A percentile compares a stretch with the other conserved stretches of the same genome.
Conservation (phyloP, 208 protist species). For the Plasmodiophora brassicae region DNA sequence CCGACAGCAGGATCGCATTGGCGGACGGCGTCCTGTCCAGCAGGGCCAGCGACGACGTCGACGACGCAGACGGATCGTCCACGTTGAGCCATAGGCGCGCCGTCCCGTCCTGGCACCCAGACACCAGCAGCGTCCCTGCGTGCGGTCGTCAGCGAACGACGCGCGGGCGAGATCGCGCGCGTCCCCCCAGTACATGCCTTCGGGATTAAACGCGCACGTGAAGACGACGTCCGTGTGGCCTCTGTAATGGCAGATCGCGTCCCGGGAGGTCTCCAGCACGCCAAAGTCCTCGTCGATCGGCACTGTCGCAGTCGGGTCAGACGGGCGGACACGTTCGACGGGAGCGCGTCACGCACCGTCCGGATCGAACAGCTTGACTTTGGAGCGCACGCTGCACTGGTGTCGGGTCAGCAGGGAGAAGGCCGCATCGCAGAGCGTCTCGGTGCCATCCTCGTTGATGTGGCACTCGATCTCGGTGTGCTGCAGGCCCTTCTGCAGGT, state of each 20-base stretch:
- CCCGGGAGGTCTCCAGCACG: not conserved
- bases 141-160: not conserved
- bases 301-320: not conserved
- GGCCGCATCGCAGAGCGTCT: conserved; percentile 49
- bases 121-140: not conserved
- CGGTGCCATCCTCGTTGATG: conserved; percentile 59
- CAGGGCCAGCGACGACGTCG: not conserved
- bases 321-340: not conserved
- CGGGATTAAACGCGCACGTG: not conserved
- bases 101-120: conserved; percentile 26
- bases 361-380: conserved; percentile 36
- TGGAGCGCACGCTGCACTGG: conserved; percentile 50
- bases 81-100: conserved; percentile 33
- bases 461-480: conserved; percentile 74
- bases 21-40: not conserved
- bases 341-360: conserved; percentile 10
- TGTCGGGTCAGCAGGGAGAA: conserved; percentile 55
- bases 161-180: not conserved
- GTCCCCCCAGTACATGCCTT: not conserved
- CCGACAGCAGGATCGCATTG: not conserved
- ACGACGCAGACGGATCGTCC: not conserved
- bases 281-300: not conserved
- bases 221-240: not conserved
- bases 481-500: conserved; percentile 78
- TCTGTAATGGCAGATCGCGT: not conserved